Conservation (phyloP, 805 yeast species). For the Candida tallmaniae region DNA sequence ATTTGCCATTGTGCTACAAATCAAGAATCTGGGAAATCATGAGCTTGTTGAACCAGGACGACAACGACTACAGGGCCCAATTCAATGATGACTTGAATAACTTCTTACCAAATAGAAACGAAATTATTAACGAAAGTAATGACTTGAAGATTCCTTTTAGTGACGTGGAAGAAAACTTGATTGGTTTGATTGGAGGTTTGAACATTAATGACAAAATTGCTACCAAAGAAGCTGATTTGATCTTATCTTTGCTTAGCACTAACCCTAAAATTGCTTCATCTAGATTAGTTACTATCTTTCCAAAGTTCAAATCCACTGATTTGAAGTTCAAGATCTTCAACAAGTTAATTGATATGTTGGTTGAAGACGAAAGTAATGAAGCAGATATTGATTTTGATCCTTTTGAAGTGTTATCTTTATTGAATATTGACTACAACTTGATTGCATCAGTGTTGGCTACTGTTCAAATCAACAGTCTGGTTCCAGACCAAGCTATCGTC, state of each 20-base stretch:
- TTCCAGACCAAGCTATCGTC: slow-evolving; percentile 49
- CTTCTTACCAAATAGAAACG: slow-evolving; percentile 36
- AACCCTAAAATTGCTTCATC: slow-evolving; percentile 42
- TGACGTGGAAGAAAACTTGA: slow-evolving; percentile 53
- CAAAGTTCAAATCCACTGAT: slow-evolving; percentile 48
- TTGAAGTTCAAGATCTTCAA: slow-evolving; percentile 51
- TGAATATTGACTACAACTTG: slow-evolving; percentile 50
- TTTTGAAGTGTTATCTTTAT: slow-evolving; percentile 46
- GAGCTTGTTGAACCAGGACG: slow-evolving; percentile 13
- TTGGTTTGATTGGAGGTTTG: slow-evolving; percentile 51
- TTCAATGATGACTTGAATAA: slow-evolving; percentile 28
- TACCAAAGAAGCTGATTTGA: slow-evolving; percentile 52
- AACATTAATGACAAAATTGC: slow-evolving; percentile 48
- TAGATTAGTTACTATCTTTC: slow-evolving; percentile 54
- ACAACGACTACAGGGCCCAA: slow-evolving; percentile 28
- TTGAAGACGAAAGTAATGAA: slow-evolving; percentile 12
- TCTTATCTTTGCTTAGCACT: slow-evolving; percentile 45
- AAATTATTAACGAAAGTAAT: slow-evolving; percentile 40
- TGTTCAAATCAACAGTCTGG: slow-evolving; percentile 49
- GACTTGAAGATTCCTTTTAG: slow-evolving; percentile 43
- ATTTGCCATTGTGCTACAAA: slow-evolving; percentile 45
- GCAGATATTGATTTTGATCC: slow-evolving; percentile 35
- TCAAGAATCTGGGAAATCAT: slow-evolving; percentile 34
- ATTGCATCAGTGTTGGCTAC: slow-evolving; percentile 57
- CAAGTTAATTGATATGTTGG: slow-evolving; percentile 46